Evolutionary conservation across 2,329 filamentous ascomycete species (phyloP).

Genomic region (Calonectria montana): DNA sequence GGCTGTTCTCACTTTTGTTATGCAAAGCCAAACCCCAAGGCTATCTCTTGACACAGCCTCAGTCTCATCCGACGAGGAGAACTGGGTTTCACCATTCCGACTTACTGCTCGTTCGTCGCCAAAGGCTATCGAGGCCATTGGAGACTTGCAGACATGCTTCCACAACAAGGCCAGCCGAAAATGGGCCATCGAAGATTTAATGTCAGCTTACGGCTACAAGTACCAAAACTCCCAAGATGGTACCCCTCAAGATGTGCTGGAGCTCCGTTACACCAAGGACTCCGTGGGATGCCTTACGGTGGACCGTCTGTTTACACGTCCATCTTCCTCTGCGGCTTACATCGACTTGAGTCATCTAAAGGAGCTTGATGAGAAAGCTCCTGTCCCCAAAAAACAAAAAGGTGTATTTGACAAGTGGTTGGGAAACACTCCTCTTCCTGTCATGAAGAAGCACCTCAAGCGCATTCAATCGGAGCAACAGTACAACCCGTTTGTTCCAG

Average conservation of each 20-base stretch:
- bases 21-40: neutral
- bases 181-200: neutral
- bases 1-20: neutral
- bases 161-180: conserved; percentile 3
- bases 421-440: neutral
- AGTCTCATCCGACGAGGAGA: neutral
- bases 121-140: neutral
- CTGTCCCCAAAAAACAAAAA: neutral
- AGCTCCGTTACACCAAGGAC: neutral
- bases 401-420: neutral
- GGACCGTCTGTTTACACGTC: neutral
- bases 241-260: neutral
- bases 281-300: neutral
- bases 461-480: neutral
- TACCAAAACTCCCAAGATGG: neutral
- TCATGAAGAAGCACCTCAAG: neutral
- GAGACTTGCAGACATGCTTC: neutral
- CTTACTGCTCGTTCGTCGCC: neutral
- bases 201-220: neutral
- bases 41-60: neutral
- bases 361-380: neutral
- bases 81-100: neutral
- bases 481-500: neutral
- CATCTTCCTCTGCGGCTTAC: neutral
- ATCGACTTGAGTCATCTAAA: neutral